Percentiles rank a stretch among this genome's conserved stretches.
Evolutionary conservation across 2,329 filamentous ascomycete species (phyloP).

Genomic region (Fusarium penzigii): DNA sequence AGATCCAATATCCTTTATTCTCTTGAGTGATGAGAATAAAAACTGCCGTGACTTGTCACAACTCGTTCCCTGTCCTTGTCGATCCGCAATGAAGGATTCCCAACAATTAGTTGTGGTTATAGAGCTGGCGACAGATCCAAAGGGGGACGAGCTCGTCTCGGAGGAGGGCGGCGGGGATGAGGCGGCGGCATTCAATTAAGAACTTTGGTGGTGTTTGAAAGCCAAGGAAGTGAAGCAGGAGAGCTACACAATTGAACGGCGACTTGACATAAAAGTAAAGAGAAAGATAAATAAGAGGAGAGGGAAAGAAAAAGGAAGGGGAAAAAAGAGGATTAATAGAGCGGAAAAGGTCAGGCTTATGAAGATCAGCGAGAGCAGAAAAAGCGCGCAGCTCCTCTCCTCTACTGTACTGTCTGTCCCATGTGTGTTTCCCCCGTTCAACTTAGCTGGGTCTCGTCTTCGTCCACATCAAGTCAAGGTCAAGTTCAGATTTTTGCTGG

Average conservation of each 20-base stretch:
- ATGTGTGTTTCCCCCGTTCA: conserved; percentile 22
- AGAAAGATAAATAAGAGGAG: conserved; percentile 3
- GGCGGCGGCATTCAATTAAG: conserved; percentile 25
- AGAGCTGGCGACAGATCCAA: conserved; percentile 9
- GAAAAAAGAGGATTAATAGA: not conserved
- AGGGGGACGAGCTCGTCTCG: conserved; percentile 18
- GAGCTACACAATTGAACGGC: conserved; percentile 8
- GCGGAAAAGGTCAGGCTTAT: too few species aligned
- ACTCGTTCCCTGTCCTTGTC: too few species aligned
- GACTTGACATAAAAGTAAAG: too few species aligned
- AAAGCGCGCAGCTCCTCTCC: conserved; percentile 32
- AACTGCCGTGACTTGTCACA: too few species aligned
- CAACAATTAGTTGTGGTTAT: conserved; percentile 6
- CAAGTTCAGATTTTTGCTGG: too few species aligned
- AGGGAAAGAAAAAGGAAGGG: conserved; percentile 1
- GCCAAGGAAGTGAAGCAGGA: conserved; percentile 16
- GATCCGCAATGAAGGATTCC: too few species aligned
- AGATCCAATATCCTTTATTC: conserved; percentile 10
- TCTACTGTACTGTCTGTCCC: too few species aligned
- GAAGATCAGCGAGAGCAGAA: conserved; percentile 11
- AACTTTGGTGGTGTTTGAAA: too few species aligned
- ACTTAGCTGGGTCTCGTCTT: conserved; percentile 21
- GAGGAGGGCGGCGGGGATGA: conserved; percentile 11
- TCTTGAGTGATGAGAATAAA: too few species aligned
- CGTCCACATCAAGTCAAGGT: conserved; percentile 7